phyloP scores from a whole-genome alignment of 73 alveolate species.

The Paramecium pentaurelia region DNA sequence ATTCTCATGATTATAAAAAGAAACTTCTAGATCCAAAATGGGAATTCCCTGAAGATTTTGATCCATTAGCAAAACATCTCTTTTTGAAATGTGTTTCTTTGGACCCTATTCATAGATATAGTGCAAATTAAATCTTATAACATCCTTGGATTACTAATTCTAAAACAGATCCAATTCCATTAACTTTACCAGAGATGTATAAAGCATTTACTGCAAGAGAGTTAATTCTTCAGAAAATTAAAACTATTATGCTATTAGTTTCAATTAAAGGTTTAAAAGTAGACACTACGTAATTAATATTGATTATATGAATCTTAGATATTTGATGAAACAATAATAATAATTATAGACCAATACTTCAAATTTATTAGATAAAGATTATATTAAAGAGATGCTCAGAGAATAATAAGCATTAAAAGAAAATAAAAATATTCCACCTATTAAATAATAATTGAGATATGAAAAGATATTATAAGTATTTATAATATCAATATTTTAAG shows the following conservation, averaged over 20 bases:
- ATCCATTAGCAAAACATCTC: slow-evolving; percentile 78
- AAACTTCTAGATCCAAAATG: slow-evolving; percentile 60
- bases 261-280: not conserved
- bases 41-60: slow-evolving; percentile 52
- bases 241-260: not conserved
- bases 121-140: slow-evolving; percentile 64
- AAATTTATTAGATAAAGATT: slow-evolving; percentile 6
- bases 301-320: not conserved
- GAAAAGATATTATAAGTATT: not conserved
- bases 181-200: slow-evolving; percentile 37
- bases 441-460: not conserved
- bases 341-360: not conserved
- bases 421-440: not conserved
- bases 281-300: not conserved
- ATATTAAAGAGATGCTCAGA: not conserved
- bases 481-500: not conserved
- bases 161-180: slow-evolving; percentile 28
- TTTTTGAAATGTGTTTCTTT: slow-evolving; percentile 77
- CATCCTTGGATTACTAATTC: slow-evolving; percentile 53
- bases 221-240: not conserved
- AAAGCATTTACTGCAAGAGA: slow-evolving; percentile 4
- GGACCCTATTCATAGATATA: slow-evolving; percentile 87
- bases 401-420: not conserved
- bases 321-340: not conserved
- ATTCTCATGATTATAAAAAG: slow-evolving; percentile 36